A percentile compares a stretch with the other conserved stretches of the same genome.
These are phyloP conservation scores for Gypsophila paniculata DNA, from an alignment of 179 eudicot species.

Conservation along the genomic window DNA sequence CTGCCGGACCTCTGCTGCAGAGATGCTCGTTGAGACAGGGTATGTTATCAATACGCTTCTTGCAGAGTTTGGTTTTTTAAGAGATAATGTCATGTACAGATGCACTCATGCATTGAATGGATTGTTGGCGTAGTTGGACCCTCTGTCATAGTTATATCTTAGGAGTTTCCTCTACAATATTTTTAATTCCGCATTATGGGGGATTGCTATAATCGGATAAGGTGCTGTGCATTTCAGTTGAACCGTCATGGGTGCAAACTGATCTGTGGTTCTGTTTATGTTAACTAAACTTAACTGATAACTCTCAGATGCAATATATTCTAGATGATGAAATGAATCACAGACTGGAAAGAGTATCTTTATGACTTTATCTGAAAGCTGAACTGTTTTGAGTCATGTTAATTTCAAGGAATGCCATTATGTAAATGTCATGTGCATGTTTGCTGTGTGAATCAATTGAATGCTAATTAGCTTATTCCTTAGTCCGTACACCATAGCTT, in stretches of 20 bases:
- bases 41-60: conserved; percentile 23
- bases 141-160: neutral
- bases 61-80: neutral
- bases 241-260: neutral
- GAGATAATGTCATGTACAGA: neutral
- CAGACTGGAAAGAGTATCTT: neutral
- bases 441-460: no score
- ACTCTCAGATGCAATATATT: neutral
- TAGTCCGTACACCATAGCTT: neutral
- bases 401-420: neutral
- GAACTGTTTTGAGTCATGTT: neutral
- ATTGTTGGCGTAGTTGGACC: neutral
- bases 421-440: neutral
- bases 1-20: conserved; percentile 56
- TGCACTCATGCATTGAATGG: neutral
- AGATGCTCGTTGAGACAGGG: conserved; percentile 49
- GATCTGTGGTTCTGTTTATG: neutral
- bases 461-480: neutral
- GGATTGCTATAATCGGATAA: neutral
- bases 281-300: neutral
- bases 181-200: neutral
- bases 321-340: neutral
- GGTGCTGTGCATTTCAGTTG: neutral
- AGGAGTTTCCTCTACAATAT: neutral
- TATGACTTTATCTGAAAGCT: neutral